Evolutionary conservation across 2,329 filamentous ascomycete species (phyloP).

Genomic region (Aspergillus phoenicis): DNA sequence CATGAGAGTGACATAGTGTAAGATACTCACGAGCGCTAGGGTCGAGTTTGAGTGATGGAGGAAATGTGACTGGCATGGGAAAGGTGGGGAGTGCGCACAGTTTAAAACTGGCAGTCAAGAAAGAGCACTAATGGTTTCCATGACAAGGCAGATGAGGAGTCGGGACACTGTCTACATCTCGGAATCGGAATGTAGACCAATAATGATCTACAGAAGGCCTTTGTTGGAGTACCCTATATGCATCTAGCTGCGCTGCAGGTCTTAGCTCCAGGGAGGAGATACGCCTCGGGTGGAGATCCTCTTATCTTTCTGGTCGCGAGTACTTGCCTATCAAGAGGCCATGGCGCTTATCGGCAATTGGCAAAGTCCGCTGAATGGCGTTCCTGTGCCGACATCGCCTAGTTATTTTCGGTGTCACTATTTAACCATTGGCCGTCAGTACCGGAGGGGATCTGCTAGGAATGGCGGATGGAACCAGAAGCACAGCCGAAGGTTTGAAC

Average conservation of each 20-base stretch:
- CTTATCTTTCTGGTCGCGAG: slow-evolving; percentile 6
- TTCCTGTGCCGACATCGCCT: too few relatives aligned
- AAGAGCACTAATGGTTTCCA: not conserved
- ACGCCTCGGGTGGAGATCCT: slow-evolving; percentile 1
- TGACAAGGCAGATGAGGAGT: not conserved
- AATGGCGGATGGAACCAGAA: not conserved
- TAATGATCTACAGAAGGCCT: not conserved
- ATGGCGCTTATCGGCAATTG: not conserved
- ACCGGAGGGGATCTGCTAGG: not conserved
- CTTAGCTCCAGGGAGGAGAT: not conserved
- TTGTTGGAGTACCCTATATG: not conserved
- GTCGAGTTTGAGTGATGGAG: not conserved
- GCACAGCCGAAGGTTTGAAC: not conserved
- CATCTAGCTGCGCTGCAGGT: not conserved
- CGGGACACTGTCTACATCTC: not conserved
- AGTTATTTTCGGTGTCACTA: too few relatives aligned
- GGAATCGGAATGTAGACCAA: slow-evolving; percentile 3
- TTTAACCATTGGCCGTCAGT: too few relatives aligned
- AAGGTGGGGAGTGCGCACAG: not conserved
- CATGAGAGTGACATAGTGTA: slow-evolving; percentile 31
- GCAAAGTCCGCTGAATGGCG: not conserved
- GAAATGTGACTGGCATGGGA: not conserved
- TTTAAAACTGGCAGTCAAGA: not conserved
- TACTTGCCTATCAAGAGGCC: slow-evolving; percentile 1
- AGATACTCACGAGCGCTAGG: not conserved